Conservation (phyloP, 139 green algal genomes). For the Coelastrella sp. region DNA sequence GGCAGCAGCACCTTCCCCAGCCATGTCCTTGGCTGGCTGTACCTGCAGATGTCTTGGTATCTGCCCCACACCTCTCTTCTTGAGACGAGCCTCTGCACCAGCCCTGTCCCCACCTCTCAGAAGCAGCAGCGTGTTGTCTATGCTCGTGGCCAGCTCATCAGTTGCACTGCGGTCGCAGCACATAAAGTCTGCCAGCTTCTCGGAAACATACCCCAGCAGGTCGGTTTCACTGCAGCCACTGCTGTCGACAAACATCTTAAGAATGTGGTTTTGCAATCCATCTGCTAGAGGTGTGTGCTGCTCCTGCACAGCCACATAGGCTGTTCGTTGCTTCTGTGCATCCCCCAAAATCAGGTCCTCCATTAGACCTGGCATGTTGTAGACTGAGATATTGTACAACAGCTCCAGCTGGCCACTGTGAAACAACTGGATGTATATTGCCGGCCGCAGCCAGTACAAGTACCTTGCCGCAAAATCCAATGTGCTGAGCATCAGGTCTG, state of each 20-base stretch:
- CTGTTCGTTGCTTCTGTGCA: neutral
- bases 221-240: neutral
- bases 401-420: neutral
- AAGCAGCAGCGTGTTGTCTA: neutral
- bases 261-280: too few species aligned
- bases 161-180: neutral
- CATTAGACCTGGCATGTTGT: neutral
- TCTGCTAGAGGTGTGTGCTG: neutral
- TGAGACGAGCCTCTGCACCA: neutral
- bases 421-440: neutral
- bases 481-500: neutral
- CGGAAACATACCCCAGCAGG: neutral
- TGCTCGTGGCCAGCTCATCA: neutral
- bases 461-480: neutral
- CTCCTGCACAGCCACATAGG: neutral
- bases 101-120: neutral
- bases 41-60: neutral
- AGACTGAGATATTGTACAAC: neutral
- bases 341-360: neutral
- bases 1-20: neutral
- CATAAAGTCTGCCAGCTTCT: neutral
- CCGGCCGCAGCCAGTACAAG: neutral
- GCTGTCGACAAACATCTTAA: neutral
- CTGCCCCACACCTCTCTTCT: neutral
- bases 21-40: too few species aligned